phyloP scores from a whole-genome alignment of 2,329 filamentous ascomycete genomes.

The Pseudocercospora eumusae region DNA sequence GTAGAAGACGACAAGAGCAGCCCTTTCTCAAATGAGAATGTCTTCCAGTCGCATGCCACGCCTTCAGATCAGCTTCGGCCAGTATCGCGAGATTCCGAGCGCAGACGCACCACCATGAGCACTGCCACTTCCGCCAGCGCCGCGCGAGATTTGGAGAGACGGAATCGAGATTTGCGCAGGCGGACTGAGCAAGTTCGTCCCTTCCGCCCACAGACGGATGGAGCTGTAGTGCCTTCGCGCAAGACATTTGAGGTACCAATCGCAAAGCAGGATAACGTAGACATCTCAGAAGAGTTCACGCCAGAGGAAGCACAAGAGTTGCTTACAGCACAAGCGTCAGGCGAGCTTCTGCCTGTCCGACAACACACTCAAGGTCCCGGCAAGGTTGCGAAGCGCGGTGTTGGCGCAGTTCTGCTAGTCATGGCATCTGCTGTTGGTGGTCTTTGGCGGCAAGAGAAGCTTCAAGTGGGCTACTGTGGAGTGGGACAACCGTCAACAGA shows the following conservation, averaged over 20 bases:
- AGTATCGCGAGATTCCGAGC: constrained; percentile 58
- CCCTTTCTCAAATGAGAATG: constrained; percentile 86
- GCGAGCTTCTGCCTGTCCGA: constrained; percentile 49
- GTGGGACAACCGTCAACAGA: constrained; percentile 66
- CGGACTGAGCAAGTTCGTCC: constrained; percentile 46
- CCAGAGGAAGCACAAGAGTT: constrained; percentile 82
- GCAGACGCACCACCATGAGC: constrained; percentile 57
- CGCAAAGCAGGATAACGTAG: constrained; percentile 48
- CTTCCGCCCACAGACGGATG: constrained; percentile 55
- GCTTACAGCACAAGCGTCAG: constrained; percentile 62
- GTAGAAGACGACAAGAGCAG: constrained; percentile 52
- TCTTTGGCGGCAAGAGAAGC: constrained; percentile 92
- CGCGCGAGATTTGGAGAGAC: constrained; percentile 44
- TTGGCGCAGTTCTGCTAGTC: constrained; percentile 70
- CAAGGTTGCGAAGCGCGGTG: constrained; percentile 58
- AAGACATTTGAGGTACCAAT: constrained; percentile 62
- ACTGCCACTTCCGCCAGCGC: constrained; percentile 34
- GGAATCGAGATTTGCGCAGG: constrained; percentile 46
- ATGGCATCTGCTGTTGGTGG: constrained; percentile 71
- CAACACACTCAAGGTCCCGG: constrained; percentile 47
- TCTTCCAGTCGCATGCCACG: constrained; percentile 65
- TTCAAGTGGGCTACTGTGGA: constrained; percentile 94
- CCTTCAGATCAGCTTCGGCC: constrained; percentile 21
- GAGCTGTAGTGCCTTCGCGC: constrained; percentile 56
- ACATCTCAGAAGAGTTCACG: constrained; percentile 85